Conservation (phyloP, 805 yeast genomes). For the Candida peoriensis region DNA sequence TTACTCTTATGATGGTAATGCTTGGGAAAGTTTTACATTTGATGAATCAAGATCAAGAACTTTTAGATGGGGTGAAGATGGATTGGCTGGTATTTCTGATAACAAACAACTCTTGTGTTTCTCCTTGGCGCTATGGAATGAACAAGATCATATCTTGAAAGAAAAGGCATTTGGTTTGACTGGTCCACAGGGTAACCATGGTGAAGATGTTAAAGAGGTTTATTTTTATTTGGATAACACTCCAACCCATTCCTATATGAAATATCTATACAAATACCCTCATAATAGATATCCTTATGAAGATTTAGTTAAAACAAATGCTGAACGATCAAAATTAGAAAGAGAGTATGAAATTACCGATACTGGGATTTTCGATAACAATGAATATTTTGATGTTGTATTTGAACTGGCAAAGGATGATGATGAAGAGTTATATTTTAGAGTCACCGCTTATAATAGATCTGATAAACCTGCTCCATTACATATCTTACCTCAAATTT, state of each 20-base stretch:
- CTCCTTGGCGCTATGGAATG: constrained; percentile 90
- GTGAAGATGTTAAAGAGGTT: constrained; percentile 88
- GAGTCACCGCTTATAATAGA: constrained; percentile 85
- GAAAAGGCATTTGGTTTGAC: constrained; percentile 86
- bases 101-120: constrained; percentile 72
- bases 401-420: constrained; percentile 88
- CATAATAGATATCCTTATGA: constrained; percentile 79
- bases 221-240: constrained; percentile 86
- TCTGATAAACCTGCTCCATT: constrained; percentile 82
- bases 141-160: constrained; percentile 75
- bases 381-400: constrained; percentile 75
- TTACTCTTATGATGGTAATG: constrained; percentile 80
- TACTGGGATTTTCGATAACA: constrained; percentile 62
- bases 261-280: constrained; percentile 90
- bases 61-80: constrained; percentile 96
- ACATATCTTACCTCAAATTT: constrained; percentile 79
- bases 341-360: constrained; percentile 80
- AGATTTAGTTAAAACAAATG: constrained; percentile 63
- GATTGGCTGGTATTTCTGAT: constrained; percentile 85
- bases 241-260: constrained; percentile 90
- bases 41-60: constrained; percentile 77
- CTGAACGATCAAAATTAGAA: constrained; percentile 58
- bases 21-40: constrained; percentile 86
- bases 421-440: constrained; percentile 71
- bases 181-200: constrained; percentile 92